These are phyloP conservation scores for Sarocladium strictum DNA, from an alignment of 2,329 filamentous ascomycete genomes.

Conservation along the genomic window DNA sequence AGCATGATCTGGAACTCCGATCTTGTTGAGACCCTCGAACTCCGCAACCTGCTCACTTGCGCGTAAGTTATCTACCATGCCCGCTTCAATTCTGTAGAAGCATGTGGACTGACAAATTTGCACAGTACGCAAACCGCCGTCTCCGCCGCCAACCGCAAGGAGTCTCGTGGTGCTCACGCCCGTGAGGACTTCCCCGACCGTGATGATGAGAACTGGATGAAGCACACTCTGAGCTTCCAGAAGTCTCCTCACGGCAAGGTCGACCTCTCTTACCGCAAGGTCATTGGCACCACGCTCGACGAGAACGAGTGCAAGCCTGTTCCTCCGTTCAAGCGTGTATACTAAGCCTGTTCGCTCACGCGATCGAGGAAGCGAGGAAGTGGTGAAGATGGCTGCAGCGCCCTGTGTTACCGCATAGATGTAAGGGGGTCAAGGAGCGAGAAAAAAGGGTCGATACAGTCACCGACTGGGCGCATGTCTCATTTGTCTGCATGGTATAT, in stretches of 20 bases:
- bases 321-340: conserved; percentile 91
- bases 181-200: conserved; percentile 94
- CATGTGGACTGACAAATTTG: conserved; percentile 10
- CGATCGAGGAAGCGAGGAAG: not conserved
- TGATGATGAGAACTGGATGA: conserved; percentile 98
- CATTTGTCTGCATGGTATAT: conserved; percentile 10
- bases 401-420: conserved; percentile 3
- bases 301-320: conserved; percentile 95
- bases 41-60: conserved; percentile 93
- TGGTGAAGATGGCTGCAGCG: not conserved
- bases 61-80: conserved; percentile 58
- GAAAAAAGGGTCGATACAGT: conserved; percentile 4
- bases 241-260: conserved; percentile 84
- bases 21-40: conserved; percentile 90
- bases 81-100: no score
- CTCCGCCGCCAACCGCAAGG: conserved; percentile 88
- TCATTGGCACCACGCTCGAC: conserved; percentile 78
- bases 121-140: conserved; percentile 80
- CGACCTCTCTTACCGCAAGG: conserved; percentile 78
- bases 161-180: conserved; percentile 94
- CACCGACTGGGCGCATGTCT: conserved; percentile 5
- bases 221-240: conserved; percentile 97
- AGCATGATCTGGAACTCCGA: conserved; percentile 99
- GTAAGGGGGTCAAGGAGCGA: not conserved
- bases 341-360: conserved; percentile 44